These are phyloP conservation scores for Zygoascus bituminiphila DNA, from an alignment of 805 yeast genomes.

Conservation along the genomic window DNA sequence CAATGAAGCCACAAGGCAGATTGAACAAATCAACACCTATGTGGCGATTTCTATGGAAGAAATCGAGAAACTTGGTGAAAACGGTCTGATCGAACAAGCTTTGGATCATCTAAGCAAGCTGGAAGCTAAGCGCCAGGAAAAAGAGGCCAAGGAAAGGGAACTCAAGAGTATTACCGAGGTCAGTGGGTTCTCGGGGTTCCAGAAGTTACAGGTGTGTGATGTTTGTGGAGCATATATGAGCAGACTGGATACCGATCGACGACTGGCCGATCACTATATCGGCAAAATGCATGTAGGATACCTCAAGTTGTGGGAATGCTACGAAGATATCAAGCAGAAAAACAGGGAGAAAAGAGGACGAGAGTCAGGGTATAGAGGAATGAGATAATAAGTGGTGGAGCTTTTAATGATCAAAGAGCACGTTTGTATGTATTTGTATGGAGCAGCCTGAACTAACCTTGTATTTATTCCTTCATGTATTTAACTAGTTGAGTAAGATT, in stretches of 20 bases:
- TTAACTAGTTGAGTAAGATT: too few relatives aligned
- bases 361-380: neutral
- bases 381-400: neutral
- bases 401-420: too few relatives aligned
- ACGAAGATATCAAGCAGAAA: conserved; percentile 15
- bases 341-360: neutral
- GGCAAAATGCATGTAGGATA: conserved; percentile 85
- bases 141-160: conserved; percentile 46
- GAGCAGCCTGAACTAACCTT: too few relatives aligned
- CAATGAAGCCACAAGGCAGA: conserved; percentile 18
- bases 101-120: conserved; percentile 36
- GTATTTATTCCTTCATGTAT: too few relatives aligned
- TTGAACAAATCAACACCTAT: conserved; percentile 42
- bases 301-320: conserved; percentile 52
- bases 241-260: conserved; percentile 74
- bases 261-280: conserved; percentile 81
- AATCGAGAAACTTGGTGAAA: conserved; percentile 42
- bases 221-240: conserved; percentile 86
- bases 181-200: conserved; percentile 79
- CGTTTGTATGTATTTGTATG: too few relatives aligned
- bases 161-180: conserved; percentile 58
- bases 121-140: conserved; percentile 35
- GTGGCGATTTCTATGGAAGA: conserved; percentile 65
- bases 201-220: conserved; percentile 82
- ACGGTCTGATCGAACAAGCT: conserved; percentile 44